Conservation (phyloP, 208 protist species). For the Trypanosomatidae sp. region DNA sequence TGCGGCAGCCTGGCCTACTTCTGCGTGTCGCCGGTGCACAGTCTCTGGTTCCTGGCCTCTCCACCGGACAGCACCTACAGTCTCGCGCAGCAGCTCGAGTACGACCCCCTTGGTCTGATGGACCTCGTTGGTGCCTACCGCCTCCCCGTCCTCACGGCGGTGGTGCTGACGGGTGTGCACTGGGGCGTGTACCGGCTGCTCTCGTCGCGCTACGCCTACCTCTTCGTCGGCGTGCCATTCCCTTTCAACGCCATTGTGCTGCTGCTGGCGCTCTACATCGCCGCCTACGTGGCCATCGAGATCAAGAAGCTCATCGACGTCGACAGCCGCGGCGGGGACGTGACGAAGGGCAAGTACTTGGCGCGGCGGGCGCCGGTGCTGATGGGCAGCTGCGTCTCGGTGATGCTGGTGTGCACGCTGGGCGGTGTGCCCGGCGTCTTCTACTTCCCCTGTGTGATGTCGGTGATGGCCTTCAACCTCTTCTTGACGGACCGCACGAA, state of each 20-base stretch:
- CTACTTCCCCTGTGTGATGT: slow-evolving; percentile 53
- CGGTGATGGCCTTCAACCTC: slow-evolving; percentile 63
- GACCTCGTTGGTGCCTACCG: slow-evolving; percentile 38
- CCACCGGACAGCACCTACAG: slow-evolving; percentile 15
- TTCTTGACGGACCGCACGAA: slow-evolving; percentile 81
- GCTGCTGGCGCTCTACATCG: slow-evolving; percentile 53
- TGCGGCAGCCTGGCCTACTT: slow-evolving; percentile 65
- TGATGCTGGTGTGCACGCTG: slow-evolving; percentile 44
- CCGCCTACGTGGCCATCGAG: slow-evolving; percentile 47
- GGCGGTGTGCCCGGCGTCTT: slow-evolving; percentile 52
- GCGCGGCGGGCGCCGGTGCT: slow-evolving; percentile 24
- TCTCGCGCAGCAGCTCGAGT: slow-evolving; percentile 43
- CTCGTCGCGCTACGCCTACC: slow-evolving; percentile 72
- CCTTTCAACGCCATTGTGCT: slow-evolving; percentile 67
- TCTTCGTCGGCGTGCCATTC: slow-evolving; percentile 71
- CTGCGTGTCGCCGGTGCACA: slow-evolving; percentile 43
- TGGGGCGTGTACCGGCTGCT: slow-evolving; percentile 75
- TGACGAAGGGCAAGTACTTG: slow-evolving; percentile 23
- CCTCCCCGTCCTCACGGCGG: slow-evolving; percentile 29
- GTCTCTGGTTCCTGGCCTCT: slow-evolving; percentile 72
- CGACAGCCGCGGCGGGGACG: slow-evolving; percentile 40
- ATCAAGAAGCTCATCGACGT: slow-evolving; percentile 56
- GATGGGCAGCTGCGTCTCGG: slow-evolving; percentile 33
- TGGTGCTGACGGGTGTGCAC: slow-evolving; percentile 29
- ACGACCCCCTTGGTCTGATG: slow-evolving; percentile 68